Evolutionary conservation across 1,284 basidiomycete genomes (phyloP), one percentile per base, ranked within the genome.

Genomic region (Leccinum pachyderme): DNA sequence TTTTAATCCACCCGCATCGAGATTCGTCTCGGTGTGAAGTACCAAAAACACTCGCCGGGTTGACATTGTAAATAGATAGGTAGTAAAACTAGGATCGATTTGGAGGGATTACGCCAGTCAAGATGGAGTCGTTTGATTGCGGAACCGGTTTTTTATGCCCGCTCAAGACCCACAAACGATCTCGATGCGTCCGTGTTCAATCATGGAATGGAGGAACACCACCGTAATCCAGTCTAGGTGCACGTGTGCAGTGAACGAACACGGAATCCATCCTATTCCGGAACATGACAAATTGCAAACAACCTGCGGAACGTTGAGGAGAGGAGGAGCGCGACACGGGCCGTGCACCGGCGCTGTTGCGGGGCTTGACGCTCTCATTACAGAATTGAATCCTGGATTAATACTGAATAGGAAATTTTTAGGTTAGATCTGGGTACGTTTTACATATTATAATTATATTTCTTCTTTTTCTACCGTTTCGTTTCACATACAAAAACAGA

Each of bases 11-110:
- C 11, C 5, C 8, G 32, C 3, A n/a, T 52, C 31, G 51, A 48
- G 3, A 25, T 13, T 12, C 25, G 44, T 24, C 41, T 22, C 5
- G 15, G 5, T 15, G 11, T 12, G 5, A 12, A 11, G 7, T 33
- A 3, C 28, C 29, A 5, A 8, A 8, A 27, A 9, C 4, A 55
- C 64, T 68, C 25, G 67, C 64, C 47, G 22, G 2, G 55, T 47
- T 56, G 59, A 13, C 65, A 69, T 64, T 44, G 39, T 7, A 9
- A 35, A 31, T 7, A 5, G 4, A 29, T 11, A 8, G 9, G 37
- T 3, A 22, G 18, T 22, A 9, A 8, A 22, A 39, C 18, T 18
- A 18, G 11, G 37, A 22, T 39, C 9, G 18, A 39, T 39, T 39
- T 3, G 18, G 12, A 18, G 37, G 18, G 9, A 9, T 11, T 39